A percentile compares a stretch with the other conserved stretches of the same genome.
phyloP scores from a whole-genome alignment of 371 early-diverging fungal genomes.

The Conidiobolus incongruus region DNA sequence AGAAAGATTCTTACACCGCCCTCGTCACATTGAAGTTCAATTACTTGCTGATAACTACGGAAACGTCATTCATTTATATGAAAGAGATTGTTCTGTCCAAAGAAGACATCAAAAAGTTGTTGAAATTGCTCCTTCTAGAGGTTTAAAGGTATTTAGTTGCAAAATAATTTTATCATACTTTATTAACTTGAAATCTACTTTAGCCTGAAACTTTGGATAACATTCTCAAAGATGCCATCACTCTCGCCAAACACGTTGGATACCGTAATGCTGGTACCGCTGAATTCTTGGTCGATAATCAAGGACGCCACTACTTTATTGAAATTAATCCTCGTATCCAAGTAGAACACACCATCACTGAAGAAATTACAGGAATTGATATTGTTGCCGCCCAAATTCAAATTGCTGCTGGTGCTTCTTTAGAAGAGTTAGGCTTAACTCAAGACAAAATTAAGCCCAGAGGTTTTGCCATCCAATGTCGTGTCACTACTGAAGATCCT shows the following conservation, averaged over 20 bases:
- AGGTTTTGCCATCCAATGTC: conserved; percentile 83
- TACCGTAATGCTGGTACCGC: conserved; percentile 94
- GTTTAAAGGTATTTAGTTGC: too few species aligned
- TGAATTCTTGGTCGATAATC: conserved; percentile 83
- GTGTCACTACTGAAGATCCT: conserved; percentile 89
- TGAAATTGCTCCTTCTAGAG: conserved; percentile 78
- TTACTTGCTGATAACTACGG: conserved; percentile 74
- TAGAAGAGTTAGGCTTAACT: conserved; percentile 56
- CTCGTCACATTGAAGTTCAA: conserved; percentile 96
- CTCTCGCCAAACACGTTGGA: conserved; percentile 63
- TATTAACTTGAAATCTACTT: too few species aligned
- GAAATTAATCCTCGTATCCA: conserved; percentile 92
- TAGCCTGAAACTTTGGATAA: conserved; percentile 34
- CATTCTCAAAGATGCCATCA: conserved; percentile 75
- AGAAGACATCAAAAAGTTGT: conserved; percentile 95
- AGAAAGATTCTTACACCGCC: conserved; percentile 77
- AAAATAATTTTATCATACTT: background rate
- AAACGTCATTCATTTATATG: conserved; percentile 71
- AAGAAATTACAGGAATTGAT: conserved; percentile 88
- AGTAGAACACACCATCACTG: conserved; percentile 82
- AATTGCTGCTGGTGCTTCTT: conserved; percentile 67
- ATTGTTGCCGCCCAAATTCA: conserved; percentile 79
- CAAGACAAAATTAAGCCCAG: conserved; percentile 58
- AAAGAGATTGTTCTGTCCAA: conserved; percentile 96
- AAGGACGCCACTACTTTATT: conserved; percentile 81